Base-by-base conservation (phyloP, 1,139 yeast genomes). In the Eremothecium gossypii region DNA sequence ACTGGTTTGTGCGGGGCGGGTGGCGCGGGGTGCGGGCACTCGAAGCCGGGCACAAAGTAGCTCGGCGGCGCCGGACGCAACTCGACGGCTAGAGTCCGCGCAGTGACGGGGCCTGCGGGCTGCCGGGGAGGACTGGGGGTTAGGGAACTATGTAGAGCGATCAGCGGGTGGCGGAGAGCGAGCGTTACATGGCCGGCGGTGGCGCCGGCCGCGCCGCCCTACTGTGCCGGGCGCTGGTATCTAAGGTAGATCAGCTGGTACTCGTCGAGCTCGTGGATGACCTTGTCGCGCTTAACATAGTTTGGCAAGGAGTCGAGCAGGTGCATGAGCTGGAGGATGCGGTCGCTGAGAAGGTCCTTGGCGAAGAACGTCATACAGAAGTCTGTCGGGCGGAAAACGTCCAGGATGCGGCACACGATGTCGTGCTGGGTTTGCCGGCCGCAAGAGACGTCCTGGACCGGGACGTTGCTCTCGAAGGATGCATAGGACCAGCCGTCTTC, bases 401-500 rank as follows among this genome's bases (percentile, higher is more conserved):
- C 56, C 50, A 87, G 69, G 4, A 87, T 80, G 39, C 74, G 74
- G 41, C 66, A 57, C 51, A 79, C 62, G 6, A 84, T 78, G 13
- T 71, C 72, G 28, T 68, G 57, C 52, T 79, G 74, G 39, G 55
- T 57, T 38, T 55, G 57, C 28, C 45, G 38, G 17, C 46, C 39
- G 17, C 38, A 14, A 39, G 70, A 65, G 39, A 73, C 60, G 33
- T 61, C 61, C 42, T 63, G 61, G 11, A 68, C 63, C 4, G 76
- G 67, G 39, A 79, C 85, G 60, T 85, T 91, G 13, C 96, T 79
- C 61, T 91, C 97, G 64, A 89, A 91, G 11, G 95, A 84, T 10
- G 97, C 97, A 64, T 91, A 91, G 2, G 96, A 85, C 86, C 95
- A 91, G 27, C 91, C 95, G 13, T 71, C 63, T 62, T 91, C 97